These are phyloP conservation scores for Colletotrichum orbiculare DNA, from an alignment of 2,329 filamentous ascomycete genomes.

Conservation along the genomic window DNA sequence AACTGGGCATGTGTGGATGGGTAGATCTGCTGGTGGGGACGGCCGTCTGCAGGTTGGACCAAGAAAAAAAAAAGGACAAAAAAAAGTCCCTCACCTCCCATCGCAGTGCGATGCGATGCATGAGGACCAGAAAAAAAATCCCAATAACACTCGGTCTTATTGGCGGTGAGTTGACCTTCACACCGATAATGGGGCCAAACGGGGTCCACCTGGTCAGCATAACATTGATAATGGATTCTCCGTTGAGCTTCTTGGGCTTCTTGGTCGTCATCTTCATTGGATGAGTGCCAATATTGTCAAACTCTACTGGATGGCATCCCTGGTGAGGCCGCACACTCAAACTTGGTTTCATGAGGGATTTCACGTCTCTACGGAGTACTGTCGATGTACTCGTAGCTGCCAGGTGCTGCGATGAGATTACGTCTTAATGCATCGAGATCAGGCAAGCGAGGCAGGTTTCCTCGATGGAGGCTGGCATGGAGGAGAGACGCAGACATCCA, in stretches of 20 bases:
- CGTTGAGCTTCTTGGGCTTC: constrained; percentile 9
- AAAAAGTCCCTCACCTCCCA: constrained; percentile 29
- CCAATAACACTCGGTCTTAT: constrained; percentile 16
- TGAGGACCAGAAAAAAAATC: constrained; percentile 21
- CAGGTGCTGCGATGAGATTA: constrained; percentile 31
- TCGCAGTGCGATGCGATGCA: constrained; percentile 19
- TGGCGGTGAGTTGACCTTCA: constrained; percentile 29
- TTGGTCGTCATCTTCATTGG: constrained; percentile 30
- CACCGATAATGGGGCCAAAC: constrained; percentile 24
- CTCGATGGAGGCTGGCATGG: neutral
- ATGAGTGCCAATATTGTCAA: constrained; percentile 18
- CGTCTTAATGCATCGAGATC: constrained; percentile 35
- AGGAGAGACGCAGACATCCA: constrained; percentile 1
- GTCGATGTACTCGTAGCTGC: neutral
- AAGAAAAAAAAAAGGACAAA: constrained; percentile 8
- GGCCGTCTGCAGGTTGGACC: constrained; percentile 20
- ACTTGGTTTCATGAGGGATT: constrained; percentile 37
- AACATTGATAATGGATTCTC: constrained; percentile 36
- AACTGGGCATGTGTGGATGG: constrained; percentile 1
- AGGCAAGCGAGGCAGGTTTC: constrained; percentile 7
- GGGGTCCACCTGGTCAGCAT: constrained; percentile 27
- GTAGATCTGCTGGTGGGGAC: constrained; percentile 26
- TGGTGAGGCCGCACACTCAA: constrained; percentile 33
- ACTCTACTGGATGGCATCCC: constrained; percentile 25
- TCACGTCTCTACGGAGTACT: constrained; percentile 3